Conservation (phyloP, 2,329 filamentous ascomycete species). For the Didymellaceae sp. region DNA sequence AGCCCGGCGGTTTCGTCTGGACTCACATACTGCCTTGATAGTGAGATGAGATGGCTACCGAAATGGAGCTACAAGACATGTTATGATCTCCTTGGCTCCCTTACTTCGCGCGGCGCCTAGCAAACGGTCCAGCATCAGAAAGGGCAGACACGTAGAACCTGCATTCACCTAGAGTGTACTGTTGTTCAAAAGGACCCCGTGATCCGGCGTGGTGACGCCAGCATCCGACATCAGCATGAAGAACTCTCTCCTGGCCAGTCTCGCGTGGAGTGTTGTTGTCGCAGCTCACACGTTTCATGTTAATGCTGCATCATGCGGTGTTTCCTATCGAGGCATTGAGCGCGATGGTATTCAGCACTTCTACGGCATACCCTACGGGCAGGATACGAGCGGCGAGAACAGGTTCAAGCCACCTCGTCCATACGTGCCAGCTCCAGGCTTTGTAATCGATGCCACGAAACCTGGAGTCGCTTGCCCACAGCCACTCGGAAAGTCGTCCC, state of each 20-base stretch:
- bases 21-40: conserved; percentile 4
- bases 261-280: conserved; percentile 13
- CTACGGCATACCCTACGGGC: conserved; percentile 56
- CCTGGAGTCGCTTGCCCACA: conserved; percentile 57
- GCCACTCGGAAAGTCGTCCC: conserved; percentile 35
- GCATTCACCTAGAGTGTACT: not conserved
- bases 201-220: not conserved
- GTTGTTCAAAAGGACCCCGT: not conserved
- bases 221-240: conserved; percentile 13
- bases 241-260: conserved; percentile 8
- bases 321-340: conserved; percentile 54
- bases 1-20: conserved; percentile 2
- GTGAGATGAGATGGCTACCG: conserved; percentile 1
- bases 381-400: conserved; percentile 55
- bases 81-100: conserved; percentile 5
- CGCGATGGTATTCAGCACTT: conserved; percentile 57
- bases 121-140: not conserved
- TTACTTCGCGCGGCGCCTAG: conserved; percentile 12
- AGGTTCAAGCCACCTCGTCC: conserved; percentile 56
- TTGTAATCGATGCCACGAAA: conserved; percentile 48
- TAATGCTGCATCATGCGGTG: conserved; percentile 18
- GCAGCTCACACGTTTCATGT: conserved; percentile 13
- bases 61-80: conserved; percentile 9
- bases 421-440: conserved; percentile 41
- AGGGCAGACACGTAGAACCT: not conserved